Percentiles rank a stretch among this genome's conserved stretches.
Evolutionary conservation across 495 filamentous ascomycete genomes (phyloP).

Genomic region (Monascus purpureus): DNA sequence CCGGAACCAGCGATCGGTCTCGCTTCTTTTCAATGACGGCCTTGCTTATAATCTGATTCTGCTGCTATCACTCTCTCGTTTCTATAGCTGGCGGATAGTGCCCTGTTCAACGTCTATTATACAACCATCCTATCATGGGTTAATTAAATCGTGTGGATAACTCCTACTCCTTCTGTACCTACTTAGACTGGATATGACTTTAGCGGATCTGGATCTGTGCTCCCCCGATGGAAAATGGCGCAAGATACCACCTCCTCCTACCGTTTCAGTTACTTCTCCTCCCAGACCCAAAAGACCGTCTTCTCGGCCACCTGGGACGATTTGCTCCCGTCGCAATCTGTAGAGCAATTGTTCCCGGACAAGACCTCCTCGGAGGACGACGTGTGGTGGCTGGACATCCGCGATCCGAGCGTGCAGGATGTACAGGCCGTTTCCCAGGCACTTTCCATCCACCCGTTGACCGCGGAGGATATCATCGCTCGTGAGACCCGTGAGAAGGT

Average conservation of each 20-base stretch:
- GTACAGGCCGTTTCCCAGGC: constrained; percentile 63
- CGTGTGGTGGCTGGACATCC: constrained; percentile 85
- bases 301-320: constrained; percentile 65
- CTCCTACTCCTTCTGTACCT: background rate
- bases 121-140: background rate
- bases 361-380: constrained; percentile 18
- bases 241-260: constrained; percentile 5
- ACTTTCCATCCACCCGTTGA: constrained; percentile 80
- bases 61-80: background rate
- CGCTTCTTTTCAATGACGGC: background rate
- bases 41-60: background rate
- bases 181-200: background rate
- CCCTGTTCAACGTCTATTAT: background rate
- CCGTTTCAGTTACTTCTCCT: constrained; percentile 85
- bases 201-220: background rate
- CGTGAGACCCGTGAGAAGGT: constrained; percentile 93
- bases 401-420: constrained; percentile 72
- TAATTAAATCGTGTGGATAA: background rate
- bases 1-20: too few species aligned
- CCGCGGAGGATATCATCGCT: constrained; percentile 77
- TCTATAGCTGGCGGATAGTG: background rate
- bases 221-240: background rate
- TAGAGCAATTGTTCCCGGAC: constrained; percentile 60
- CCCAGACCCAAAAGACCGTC: constrained; percentile 60
- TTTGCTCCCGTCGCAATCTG: constrained; percentile 59